Percentiles rank a stretch among this genome's conserved stretches.
These are phyloP conservation scores for Penicillium occitanis DNA, from an alignment of 2,329 filamentous ascomycete species.

Conservation along the genomic window DNA sequence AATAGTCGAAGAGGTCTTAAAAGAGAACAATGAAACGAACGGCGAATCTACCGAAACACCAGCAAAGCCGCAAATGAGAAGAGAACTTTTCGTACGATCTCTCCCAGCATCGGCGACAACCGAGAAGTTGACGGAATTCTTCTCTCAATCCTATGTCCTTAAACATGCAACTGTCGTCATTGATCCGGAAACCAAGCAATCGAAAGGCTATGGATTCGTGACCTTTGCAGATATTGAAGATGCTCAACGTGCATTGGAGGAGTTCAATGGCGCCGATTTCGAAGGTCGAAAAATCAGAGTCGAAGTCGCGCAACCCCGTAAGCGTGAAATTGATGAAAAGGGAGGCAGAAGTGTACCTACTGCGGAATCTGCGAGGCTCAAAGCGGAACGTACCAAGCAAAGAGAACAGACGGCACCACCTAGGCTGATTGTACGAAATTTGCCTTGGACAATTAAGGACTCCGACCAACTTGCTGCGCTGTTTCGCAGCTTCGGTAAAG, in stretches of 20 bases:
- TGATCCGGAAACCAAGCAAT: constrained; percentile 81
- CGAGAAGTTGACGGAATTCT: constrained; percentile 80
- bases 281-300: constrained; percentile 80
- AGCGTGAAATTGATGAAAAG: constrained; percentile 63
- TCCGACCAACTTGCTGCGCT: constrained; percentile 74
- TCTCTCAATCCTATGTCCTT: constrained; percentile 90
- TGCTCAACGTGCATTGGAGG: constrained; percentile 73
- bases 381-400: constrained; percentile 55
- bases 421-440: constrained; percentile 84
- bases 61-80: constrained; percentile 41
- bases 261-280: constrained; percentile 75
- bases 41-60: constrained; percentile 25
- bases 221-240: constrained; percentile 94
- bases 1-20: constrained; percentile 23
- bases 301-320: constrained; percentile 82
- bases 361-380: constrained; percentile 36
- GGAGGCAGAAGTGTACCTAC: constrained; percentile 43
- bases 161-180: constrained; percentile 94
- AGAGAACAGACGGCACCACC: constrained; percentile 62
- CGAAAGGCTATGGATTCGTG: constrained; percentile 92
- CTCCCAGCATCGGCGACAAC: constrained; percentile 75
- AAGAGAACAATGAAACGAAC: constrained; percentile 24
- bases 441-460: constrained; percentile 93
- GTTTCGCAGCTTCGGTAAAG: constrained; percentile 86
- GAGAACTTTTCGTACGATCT: constrained; percentile 87